A percentile compares a stretch with the other conserved stretches of the same genome.
Conservation (phyloP, 768 basidiomycete genomes). For the Naganishia antarctica region DNA sequence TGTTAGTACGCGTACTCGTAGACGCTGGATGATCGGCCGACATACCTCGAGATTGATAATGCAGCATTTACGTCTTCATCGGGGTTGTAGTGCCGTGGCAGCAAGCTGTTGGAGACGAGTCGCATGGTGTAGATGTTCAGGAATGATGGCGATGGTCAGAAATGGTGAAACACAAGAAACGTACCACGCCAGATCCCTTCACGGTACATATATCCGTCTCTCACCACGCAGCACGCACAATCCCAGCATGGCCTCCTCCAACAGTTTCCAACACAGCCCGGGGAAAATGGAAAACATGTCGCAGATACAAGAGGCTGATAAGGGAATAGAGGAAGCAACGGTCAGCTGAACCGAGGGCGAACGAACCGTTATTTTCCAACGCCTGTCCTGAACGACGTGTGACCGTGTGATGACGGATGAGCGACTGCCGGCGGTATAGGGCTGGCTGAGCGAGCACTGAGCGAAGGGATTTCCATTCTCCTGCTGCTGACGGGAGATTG, state of each 20-base stretch:
- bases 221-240: background rate
- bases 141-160: no score
- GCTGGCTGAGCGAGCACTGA: no score
- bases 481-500: constrained; percentile 3
- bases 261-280: no score
- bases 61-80: background rate
- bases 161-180: no score
- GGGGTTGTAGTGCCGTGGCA: background rate
- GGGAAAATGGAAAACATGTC: no score
- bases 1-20: background rate
- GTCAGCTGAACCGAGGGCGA: background rate
- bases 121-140: constrained; percentile 5
- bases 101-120: constrained; percentile 9
- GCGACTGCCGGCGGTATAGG: no score
- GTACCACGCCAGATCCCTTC: background rate
- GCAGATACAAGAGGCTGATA: background rate
- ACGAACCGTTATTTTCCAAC: no score
- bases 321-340: background rate
- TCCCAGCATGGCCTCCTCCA: no score
- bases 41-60: background rate
- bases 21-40: background rate
- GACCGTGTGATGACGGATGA: no score
- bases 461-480: no score
- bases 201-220: constrained; percentile 6
- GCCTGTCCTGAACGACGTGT: no score